phyloP scores from a whole-genome alignment of 768 basidiomycete species.

The Nidularia sp. region DNA sequence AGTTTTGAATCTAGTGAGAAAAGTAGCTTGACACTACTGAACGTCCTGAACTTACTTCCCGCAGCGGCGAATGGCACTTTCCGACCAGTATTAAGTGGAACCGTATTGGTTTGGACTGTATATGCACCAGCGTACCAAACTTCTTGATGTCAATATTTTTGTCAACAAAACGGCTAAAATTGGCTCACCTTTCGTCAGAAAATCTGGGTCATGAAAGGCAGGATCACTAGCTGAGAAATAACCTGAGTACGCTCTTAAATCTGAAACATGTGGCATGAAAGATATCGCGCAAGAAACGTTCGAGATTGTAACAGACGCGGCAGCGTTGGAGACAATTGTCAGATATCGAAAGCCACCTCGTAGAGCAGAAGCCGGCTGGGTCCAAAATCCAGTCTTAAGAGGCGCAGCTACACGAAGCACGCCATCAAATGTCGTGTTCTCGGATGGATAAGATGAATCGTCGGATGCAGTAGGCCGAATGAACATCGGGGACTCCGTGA shows the following conservation, averaged over 20 bases:
- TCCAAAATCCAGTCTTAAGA: slow-evolving; percentile 36
- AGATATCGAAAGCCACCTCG: slow-evolving; percentile 54
- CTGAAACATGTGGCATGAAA: slow-evolving; percentile 48
- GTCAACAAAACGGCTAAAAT: neutral
- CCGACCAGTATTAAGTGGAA: slow-evolving; percentile 46
- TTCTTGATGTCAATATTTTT: slow-evolving; percentile 7
- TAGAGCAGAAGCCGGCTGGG: slow-evolving; percentile 37
- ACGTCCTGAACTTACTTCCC: slow-evolving; percentile 27
- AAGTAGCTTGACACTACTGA: neutral
- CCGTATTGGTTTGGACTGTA: slow-evolving; percentile 56
- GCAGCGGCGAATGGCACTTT: slow-evolving; percentile 40
- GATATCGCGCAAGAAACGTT: slow-evolving; percentile 48
- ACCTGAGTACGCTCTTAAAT: slow-evolving; percentile 45
- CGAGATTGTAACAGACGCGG: slow-evolving; percentile 31
- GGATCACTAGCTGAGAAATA: slow-evolving; percentile 49
- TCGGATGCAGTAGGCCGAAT: slow-evolving; percentile 50
- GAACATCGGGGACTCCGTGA: slow-evolving; percentile 55
- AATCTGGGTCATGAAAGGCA: slow-evolving; percentile 37
- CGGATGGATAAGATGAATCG: slow-evolving; percentile 47
- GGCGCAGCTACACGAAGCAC: slow-evolving; percentile 37
- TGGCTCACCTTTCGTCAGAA: slow-evolving; percentile 43
- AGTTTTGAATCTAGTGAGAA: neutral
- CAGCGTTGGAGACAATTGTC: slow-evolving; percentile 36
- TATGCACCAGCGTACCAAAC: slow-evolving; percentile 63
- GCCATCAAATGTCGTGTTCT: slow-evolving; percentile 35